A percentile compares a stretch with the other conserved stretches of the same genome.
Conservation (phyloP, 495 filamentous ascomycete genomes). For the Niebla homalea region DNA sequence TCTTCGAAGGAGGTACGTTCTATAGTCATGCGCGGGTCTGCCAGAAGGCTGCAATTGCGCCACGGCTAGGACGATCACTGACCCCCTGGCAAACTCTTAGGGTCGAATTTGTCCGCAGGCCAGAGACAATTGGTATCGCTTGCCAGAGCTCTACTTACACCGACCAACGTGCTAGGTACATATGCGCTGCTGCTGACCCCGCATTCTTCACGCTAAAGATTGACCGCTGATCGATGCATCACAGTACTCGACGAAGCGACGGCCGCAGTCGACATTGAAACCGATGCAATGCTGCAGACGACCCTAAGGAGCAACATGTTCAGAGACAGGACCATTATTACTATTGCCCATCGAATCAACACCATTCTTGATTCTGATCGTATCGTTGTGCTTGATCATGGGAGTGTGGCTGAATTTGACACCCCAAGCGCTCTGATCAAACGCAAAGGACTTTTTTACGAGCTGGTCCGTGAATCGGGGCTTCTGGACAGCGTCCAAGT, state of each 20-base stretch:
- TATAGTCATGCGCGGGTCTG: neutral
- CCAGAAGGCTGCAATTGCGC: neutral
- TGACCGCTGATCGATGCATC: neutral
- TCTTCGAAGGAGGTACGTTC: constrained; percentile 83
- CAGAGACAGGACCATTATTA: constrained; percentile 87
- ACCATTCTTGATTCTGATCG: constrained; percentile 89
- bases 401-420: constrained; percentile 46
- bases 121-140: constrained; percentile 87
- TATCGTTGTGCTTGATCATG: constrained; percentile 74
- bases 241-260: constrained; percentile 89
- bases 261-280: constrained; percentile 90
- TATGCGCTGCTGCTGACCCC: neutral
- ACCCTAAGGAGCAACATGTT: constrained; percentile 49
- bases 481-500: constrained; percentile 35
- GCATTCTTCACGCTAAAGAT: neutral
- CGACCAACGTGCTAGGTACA: constrained; percentile 71
- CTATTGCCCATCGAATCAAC: constrained; percentile 94
- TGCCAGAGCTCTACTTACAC: constrained; percentile 83
- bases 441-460: constrained; percentile 38
- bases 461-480: constrained; percentile 43
- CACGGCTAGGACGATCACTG: neutral
- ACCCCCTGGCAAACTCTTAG: constrained; percentile 18
- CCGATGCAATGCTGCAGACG: constrained; percentile 65
- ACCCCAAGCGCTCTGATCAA: constrained; percentile 41
- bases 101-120: constrained; percentile 46